Base-by-base conservation (phyloP, 305 asterid species). In the Rubia peregrina region DNA sequence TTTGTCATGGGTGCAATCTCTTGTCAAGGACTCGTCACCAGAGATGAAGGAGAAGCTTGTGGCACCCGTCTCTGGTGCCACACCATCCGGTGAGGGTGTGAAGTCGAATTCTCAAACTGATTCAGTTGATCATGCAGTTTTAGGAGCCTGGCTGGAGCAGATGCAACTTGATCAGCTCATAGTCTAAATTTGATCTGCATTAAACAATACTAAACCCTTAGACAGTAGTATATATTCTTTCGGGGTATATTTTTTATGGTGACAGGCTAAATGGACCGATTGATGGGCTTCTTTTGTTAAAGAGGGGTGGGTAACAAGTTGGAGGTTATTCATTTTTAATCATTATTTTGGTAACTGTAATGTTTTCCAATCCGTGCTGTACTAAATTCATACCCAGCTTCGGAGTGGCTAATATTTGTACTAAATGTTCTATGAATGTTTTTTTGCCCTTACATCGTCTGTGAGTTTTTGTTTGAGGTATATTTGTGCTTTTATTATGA, bases 71-170 rank as follows among this genome's bases (percentile, higher is more conserved):
- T 71, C 86, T 36, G 83, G 76, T 73, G 83, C 87, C 73, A 88
- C 76, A 9, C 44, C 21, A 61, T 65, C 79, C 78, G 76, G 79
- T 76, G 83, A 76, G 57, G 74, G 71, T 64, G 69, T 61, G 59
- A 70, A 71, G 19, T 61, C 73, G 5, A 67, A 53, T 76, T 75
- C 83, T 60, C 83, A 73, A 67, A 55, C 38, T 44, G 77, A 74
- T 76, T 66, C 74, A 8, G 61, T 66, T 46, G 83, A 80, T 76
- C 81, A 74, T 38, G 73, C 80, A 71, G 73, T 72, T 44, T 70
- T 80, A 40, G 81, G 78, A n/a, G 80, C 83, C 55, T 85, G 91
- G 91, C 87, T 89, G 73, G 87, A 85, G 88, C 86, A 83, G 86
- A 79, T 82, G 82, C 78, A 82, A 74, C 80, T 79, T 40, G 85